These are phyloP conservation scores for Penicillium goetzii DNA, from an alignment of 495 filamentous ascomycete genomes.

Conservation along the genomic window DNA sequence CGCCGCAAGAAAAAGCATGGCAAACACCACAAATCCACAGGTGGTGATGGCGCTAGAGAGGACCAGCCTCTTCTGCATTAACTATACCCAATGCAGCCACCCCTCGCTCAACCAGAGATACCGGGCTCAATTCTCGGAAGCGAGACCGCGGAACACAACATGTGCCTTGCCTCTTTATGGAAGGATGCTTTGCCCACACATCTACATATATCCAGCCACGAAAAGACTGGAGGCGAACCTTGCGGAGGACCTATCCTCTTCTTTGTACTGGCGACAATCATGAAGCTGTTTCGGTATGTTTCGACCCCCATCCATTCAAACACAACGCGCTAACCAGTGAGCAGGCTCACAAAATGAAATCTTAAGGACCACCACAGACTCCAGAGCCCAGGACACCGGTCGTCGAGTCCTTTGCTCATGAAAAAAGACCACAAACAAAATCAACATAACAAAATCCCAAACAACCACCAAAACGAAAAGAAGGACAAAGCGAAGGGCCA, in stretches of 20 bases:
- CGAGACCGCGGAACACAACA: background rate
- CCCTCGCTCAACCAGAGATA: background rate
- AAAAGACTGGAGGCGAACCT: background rate
- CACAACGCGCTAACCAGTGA: background rate
- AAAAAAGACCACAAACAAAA: background rate
- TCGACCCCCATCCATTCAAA: background rate
- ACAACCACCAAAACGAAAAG: background rate
- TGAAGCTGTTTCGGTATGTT: background rate
- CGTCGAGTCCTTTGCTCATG: background rate
- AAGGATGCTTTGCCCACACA: background rate
- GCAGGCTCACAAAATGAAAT: background rate
- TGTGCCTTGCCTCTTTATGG: background rate
- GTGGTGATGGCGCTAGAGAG: slow-evolving; percentile 14
- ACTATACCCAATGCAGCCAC: background rate
- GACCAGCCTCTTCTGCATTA: slow-evolving; percentile 31
- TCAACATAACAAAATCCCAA: background rate
- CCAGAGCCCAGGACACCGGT: background rate
- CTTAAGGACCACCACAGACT: background rate
- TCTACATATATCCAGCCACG: background rate
- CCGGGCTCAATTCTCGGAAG: background rate
- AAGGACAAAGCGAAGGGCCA: background rate
- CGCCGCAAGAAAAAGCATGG: slow-evolving; percentile 39
- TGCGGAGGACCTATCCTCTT: background rate
- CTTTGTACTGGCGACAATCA: background rate
- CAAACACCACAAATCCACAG: slow-evolving; percentile 20